phyloP scores from a whole-genome alignment of 495 filamentous ascomycete genomes.

The Neurospora terricola region DNA sequence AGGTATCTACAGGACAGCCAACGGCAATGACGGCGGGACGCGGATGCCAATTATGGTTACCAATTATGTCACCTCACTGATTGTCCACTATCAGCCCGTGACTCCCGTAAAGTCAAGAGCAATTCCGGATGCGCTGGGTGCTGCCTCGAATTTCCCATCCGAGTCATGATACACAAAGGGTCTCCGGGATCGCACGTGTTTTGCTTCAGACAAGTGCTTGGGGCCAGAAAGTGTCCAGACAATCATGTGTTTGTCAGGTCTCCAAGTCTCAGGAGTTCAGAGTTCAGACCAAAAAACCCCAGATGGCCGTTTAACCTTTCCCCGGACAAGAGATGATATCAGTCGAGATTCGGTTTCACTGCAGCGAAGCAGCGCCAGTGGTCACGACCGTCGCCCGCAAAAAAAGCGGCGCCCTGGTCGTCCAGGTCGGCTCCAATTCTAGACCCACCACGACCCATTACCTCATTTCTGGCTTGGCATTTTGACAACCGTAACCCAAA shows the following conservation, averaged over 20 bases:
- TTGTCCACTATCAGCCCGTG: neutral
- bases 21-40: neutral
- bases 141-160: neutral
- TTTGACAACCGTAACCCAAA: neutral
- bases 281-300: neutral
- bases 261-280: neutral
- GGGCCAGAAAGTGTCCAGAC: neutral
- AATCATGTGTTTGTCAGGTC: neutral
- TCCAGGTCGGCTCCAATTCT: neutral
- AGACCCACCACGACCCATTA: constrained; percentile 1
- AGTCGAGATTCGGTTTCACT: neutral
- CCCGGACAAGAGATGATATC: neutral
- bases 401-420: neutral
- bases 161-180: neutral
- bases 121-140: neutral
- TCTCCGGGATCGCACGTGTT: neutral
- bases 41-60: neutral
- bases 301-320: neutral
- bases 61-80: neutral
- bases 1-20: neutral
- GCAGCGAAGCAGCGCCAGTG: neutral
- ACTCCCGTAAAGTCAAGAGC: neutral
- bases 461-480: constrained; percentile 6
- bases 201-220: neutral
- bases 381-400: neutral